Conservation (phyloP, 169 alveolate genomes). For the Besnoitia besnoiti region DNA sequence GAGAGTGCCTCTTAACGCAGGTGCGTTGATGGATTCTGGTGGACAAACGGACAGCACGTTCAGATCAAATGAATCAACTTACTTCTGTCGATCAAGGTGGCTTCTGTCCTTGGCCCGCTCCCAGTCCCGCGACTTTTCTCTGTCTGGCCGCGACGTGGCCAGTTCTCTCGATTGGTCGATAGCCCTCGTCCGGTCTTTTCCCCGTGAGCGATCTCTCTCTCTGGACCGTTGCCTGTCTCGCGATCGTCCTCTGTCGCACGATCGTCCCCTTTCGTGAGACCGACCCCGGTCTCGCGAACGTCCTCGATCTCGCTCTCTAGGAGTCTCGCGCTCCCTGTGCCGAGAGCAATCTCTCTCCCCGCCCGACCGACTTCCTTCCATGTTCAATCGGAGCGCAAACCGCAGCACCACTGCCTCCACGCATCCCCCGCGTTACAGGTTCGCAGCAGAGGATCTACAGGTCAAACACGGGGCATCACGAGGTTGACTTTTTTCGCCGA, state of each 20-base stretch:
- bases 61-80: background rate
- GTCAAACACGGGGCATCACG: background rate
- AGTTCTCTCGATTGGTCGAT: background rate
- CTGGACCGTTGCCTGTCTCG: background rate
- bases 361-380: background rate
- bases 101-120: background rate
- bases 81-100: background rate
- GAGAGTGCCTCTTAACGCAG: too few relatives aligned
- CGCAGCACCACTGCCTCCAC: background rate
- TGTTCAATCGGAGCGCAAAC: background rate
- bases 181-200: background rate
- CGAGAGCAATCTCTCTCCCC: conserved; percentile 3
- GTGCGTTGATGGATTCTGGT: too few relatives aligned
- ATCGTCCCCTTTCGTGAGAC: background rate
- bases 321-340: background rate
- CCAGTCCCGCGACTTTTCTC: conserved; percentile 15
- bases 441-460: background rate
- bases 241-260: conserved; percentile 15
- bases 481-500: background rate
- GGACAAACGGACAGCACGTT: background rate
- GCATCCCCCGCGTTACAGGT: background rate
- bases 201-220: background rate
- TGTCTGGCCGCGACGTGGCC: background rate
- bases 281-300: background rate
- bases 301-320: background rate